phyloP scores from a whole-genome alignment of 2,329 filamentous ascomycete genomes.

The Talaromyces sp. region DNA sequence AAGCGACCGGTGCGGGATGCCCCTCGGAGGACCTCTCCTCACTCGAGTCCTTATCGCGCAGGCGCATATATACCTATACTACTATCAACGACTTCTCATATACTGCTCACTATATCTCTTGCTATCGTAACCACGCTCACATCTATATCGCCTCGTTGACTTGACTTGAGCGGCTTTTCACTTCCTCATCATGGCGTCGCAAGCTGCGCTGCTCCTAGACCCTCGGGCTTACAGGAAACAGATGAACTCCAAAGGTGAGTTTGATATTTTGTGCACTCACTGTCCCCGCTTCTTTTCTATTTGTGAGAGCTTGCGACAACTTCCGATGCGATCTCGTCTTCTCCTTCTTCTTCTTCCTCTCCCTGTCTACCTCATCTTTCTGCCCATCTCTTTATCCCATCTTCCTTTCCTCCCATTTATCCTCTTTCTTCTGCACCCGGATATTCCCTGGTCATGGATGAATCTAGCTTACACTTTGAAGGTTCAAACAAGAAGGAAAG shows the following conservation, averaged over 20 bases:
- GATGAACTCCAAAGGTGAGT: constrained; percentile 26
- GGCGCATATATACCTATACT: background rate
- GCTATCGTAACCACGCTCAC: background rate
- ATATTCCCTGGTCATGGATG: background rate
- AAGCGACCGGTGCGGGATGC: constrained; percentile 4
- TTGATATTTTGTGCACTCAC: constrained; percentile 6
- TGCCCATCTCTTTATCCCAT: background rate
- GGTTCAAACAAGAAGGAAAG: constrained; percentile 2
- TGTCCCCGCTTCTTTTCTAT: background rate
- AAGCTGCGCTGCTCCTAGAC: constrained; percentile 39
- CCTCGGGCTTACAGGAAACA: constrained; percentile 37
- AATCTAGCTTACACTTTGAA: constrained; percentile 2
- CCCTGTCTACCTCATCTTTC: background rate
- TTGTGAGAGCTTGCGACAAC: background rate
- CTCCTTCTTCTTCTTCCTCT: background rate
- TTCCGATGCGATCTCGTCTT: background rate
- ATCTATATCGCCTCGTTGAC: background rate
- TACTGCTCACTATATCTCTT: background rate
- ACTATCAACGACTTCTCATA: background rate
- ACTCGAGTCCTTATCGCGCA: constrained; percentile 3
- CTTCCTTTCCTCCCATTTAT: background rate
- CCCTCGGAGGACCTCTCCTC: constrained; percentile 4
- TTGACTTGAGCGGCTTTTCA: background rate
- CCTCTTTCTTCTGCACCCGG: background rate
- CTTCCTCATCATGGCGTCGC: constrained; percentile 28